Evolutionary conservation across 305 asterid species (phyloP), one percentile per base, ranked within the genome.

Genomic region (Fraxinus velutina): DNA sequence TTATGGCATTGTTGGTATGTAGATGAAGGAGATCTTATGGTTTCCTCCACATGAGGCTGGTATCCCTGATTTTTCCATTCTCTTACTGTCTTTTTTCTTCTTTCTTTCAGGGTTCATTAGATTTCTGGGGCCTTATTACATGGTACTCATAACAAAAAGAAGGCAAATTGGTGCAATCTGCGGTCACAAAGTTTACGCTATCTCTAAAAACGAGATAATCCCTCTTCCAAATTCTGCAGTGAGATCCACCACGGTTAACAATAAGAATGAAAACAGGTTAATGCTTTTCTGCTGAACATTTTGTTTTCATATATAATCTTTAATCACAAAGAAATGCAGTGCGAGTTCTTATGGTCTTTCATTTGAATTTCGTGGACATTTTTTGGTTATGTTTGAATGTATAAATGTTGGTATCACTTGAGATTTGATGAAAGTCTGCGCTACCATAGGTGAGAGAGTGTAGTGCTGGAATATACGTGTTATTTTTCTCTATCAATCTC

Each of bases 1-100:
- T 86, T 96, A 96, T 89, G 99, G 99, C 84, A 90, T 96, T 77
- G 92, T 94, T 82, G 99, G 99, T 96, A 87, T 13, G 98, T 85
- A 29, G 72, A 74, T 79, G 57, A 78, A 57, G 79, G 55, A 34
- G 21, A 24, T 34, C 74, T 83, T 15, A 21, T 77, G 77, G 17
- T 77, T 33, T 81, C 71, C 34, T 79, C 34, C 37, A 32, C 47
- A 34, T 33, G 72, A 55, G 19, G 30, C 75, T 19, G 39, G 62
- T 81, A 76, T 36, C 75, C 73, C 81, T 73, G 74, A 80, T 83
- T 6, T 66, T 73, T 68, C 81, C 73, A 64, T 80, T 75, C 60
- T 74, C 71, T 77, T 68, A 72, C 70, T 77, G 29, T 8, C 5
- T 21, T 2, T 9, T 10, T 4, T 24, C 78, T 79, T 84, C 66